Conservation (phyloP, 352 stramenopile species). For the Aphanomyces euteiches region DNA sequence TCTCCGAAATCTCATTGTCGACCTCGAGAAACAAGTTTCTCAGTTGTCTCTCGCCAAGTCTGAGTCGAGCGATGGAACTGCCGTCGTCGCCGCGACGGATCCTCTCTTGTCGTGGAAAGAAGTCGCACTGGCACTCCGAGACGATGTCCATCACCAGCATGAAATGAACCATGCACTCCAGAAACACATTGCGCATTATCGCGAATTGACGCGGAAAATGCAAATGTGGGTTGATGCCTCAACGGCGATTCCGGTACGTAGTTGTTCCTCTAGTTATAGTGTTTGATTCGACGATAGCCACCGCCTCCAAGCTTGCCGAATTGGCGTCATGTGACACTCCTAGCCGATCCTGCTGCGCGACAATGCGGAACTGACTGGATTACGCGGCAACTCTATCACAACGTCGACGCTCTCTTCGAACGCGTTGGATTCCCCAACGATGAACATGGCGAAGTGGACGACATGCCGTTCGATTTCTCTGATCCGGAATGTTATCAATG, state of each 20-base stretch:
- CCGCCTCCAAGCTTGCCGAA: background rate
- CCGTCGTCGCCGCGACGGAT: background rate
- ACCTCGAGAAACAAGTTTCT: background rate
- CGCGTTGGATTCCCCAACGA: background rate
- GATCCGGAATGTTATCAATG: background rate
- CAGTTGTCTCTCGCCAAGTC: background rate
- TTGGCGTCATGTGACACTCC: slow-evolving; percentile 18
- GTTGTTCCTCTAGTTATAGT: background rate
- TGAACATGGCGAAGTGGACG: background rate
- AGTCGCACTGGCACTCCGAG: background rate
- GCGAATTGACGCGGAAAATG: background rate
- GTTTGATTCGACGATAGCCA: background rate
- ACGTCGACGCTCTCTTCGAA: slow-evolving; percentile 15
- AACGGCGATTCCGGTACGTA: background rate
- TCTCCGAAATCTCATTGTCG: background rate
- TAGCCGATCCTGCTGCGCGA: background rate
- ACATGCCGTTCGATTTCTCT: background rate
- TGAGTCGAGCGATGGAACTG: background rate
- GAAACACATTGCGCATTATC: background rate
- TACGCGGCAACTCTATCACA: slow-evolving; percentile 10
- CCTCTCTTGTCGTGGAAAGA: slow-evolving; percentile 17
- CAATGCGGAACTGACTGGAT: slow-evolving; percentile 24
- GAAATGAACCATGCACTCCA: background rate
- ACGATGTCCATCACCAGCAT: background rate
- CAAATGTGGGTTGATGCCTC: background rate